Conservation (phyloP, 1,284 basidiomycete genomes). For the Cutaneotrichosporon mucoides region DNA sequence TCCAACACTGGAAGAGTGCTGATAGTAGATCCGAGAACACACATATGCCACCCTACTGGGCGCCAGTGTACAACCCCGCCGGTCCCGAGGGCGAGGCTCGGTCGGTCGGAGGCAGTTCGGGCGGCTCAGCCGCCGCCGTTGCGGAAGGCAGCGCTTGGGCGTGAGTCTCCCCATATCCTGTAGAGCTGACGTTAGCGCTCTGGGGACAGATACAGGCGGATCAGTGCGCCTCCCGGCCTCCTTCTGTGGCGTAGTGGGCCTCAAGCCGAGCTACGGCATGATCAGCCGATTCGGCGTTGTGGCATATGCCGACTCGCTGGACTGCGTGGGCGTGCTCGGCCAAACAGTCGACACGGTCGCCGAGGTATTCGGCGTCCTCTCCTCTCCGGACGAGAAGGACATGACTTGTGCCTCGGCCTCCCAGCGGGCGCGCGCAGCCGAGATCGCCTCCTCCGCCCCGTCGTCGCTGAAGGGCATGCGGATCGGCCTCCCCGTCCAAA, state of each 20-base stretch:
- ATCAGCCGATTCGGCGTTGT: slow-evolving; percentile 89
- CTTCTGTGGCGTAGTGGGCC: slow-evolving; percentile 85
- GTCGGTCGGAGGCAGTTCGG: slow-evolving; percentile 60
- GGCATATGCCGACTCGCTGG: slow-evolving; percentile 89
- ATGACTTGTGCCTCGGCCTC: slow-evolving; percentile 64
- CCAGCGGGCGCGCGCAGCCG: slow-evolving; percentile 42
- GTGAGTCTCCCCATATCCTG: slow-evolving; percentile 56
- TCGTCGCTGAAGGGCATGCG: slow-evolving; percentile 23
- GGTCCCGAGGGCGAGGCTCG: slow-evolving; percentile 52
- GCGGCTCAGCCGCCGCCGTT: slow-evolving; percentile 53
- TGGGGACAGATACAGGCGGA: slow-evolving; percentile 94
- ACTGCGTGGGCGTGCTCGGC: slow-evolving; percentile 84
- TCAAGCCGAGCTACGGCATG: slow-evolving; percentile 93
- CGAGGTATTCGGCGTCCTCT: slow-evolving; percentile 61
- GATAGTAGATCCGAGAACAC: slow-evolving; percentile 21
- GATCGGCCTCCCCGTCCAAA: slow-evolving; percentile 38
- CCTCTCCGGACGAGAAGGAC: slow-evolving; percentile 66
- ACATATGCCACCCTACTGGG: slow-evolving; percentile 26
- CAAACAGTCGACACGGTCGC: slow-evolving; percentile 55
- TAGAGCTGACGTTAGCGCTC: slow-evolving; percentile 56
- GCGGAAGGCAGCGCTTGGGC: slow-evolving; percentile 66
- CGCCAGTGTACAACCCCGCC: slow-evolving; percentile 69
- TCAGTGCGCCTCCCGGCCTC: slow-evolving; percentile 88
- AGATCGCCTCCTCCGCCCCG: neutral
- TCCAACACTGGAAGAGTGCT: no score